A percentile compares a stretch with the other conserved stretches of the same genome.
phyloP scores from a whole-genome alignment of 1,284 basidiomycete species.

The Blastosporella zonata region DNA sequence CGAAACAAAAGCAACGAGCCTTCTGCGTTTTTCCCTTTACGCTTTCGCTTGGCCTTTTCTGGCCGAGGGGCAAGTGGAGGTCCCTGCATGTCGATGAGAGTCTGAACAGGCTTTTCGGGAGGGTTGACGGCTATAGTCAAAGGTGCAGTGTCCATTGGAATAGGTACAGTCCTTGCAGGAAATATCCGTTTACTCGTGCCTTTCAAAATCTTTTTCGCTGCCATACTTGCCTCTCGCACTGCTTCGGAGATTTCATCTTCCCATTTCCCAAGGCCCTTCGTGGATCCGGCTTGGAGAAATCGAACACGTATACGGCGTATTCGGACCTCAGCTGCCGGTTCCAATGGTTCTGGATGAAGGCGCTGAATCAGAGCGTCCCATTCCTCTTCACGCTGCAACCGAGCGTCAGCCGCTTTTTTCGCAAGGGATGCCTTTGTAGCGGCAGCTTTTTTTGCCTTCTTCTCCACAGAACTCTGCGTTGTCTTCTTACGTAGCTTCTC shows the following conservation, averaged over 20 bases:
- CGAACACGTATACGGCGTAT: constrained; percentile 50
- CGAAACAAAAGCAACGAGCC: constrained; percentile 8
- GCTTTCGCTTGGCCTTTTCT: constrained; percentile 35
- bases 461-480: constrained; percentile 22
- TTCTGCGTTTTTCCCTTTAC: constrained; percentile 30
- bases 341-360: constrained; percentile 51
- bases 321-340: constrained; percentile 45
- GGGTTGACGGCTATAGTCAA: constrained; percentile 39
- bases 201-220: constrained; percentile 42
- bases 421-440: constrained; percentile 50
- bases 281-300: constrained; percentile 55
- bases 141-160: constrained; percentile 22
- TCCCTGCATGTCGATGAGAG: constrained; percentile 56
- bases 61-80: constrained; percentile 33
- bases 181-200: constrained; percentile 24
- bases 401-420: constrained; percentile 55
- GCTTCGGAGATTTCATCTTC: constrained; percentile 54
- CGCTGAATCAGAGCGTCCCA: constrained; percentile 59
- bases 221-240: constrained; percentile 52
- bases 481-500: constrained; percentile 38
- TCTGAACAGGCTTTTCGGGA: constrained; percentile 51
- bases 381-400: constrained; percentile 52
- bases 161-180: constrained; percentile 19
- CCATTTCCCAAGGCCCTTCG: constrained; percentile 54
- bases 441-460: constrained; percentile 35